phyloP scores from a whole-genome alignment of 345 rosid species.

The Gossypium ekmanianum region DNA sequence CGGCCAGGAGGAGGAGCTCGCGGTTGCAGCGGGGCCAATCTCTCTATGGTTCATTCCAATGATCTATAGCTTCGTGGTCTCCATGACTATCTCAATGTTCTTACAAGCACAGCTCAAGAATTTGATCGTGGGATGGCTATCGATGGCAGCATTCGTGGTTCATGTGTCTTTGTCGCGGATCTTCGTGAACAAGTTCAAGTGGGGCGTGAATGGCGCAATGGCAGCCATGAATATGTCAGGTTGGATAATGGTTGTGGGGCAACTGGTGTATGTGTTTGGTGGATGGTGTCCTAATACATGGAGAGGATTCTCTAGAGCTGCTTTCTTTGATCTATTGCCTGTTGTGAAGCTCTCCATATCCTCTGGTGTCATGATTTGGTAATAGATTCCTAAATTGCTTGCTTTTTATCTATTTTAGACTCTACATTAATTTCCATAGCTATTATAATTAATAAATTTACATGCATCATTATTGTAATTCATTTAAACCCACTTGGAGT shows the following conservation, averaged over 20 bases:
- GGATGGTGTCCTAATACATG: conserved; percentile 36
- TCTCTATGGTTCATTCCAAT: conserved; percentile 32
- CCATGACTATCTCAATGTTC: conserved; percentile 29
- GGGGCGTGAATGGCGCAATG: conserved; percentile 34
- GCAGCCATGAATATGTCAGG: conserved; percentile 25
- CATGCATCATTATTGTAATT: too few relatives aligned
- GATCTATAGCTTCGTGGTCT: conserved; percentile 24
- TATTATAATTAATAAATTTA: too few relatives aligned
- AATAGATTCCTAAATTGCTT: neutral
- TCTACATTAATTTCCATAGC: too few relatives aligned
- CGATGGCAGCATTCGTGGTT: conserved; percentile 11
- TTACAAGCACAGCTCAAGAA: conserved; percentile 32
- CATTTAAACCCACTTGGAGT: neutral
- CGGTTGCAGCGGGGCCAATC: conserved; percentile 17
- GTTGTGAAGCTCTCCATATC: conserved; percentile 28
- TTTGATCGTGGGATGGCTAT: conserved; percentile 23
- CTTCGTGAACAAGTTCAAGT: conserved; percentile 19
- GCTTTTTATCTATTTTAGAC: neutral
- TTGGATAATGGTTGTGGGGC: conserved; percentile 29
- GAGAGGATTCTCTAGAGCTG: conserved; percentile 30
- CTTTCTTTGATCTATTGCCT: conserved; percentile 26
- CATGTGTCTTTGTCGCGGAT: conserved; percentile 26
- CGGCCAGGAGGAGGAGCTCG: conserved; percentile 22
- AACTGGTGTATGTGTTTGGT: conserved; percentile 29
- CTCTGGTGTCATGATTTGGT: conserved; percentile 39